phyloP scores from a whole-genome alignment of 2,329 filamentous ascomycete species.

The Neonectria sp. region DNA sequence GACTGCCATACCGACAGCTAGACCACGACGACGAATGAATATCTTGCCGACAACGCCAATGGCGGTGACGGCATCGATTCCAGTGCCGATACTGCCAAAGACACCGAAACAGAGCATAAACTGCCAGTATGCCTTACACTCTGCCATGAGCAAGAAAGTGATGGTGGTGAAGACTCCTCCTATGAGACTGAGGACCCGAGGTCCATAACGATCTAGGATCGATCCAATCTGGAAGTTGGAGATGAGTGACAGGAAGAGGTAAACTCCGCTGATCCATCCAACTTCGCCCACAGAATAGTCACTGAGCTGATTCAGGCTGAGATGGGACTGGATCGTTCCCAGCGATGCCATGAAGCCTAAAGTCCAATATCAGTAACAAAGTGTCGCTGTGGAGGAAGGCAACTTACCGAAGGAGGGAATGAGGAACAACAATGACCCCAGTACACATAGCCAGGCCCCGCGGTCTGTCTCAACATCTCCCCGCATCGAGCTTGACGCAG shows the following conservation, averaged over 20 bases:
- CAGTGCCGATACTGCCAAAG: constrained; percentile 57
- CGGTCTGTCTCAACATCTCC: constrained; percentile 27
- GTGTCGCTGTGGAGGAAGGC: neutral
- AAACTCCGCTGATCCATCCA: constrained; percentile 63
- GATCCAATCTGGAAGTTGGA: constrained; percentile 62
- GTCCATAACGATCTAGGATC: constrained; percentile 62
- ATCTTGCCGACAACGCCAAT: constrained; percentile 49
- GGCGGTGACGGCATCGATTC: constrained; percentile 52
- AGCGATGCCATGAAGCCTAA: constrained; percentile 61
- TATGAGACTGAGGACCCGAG: constrained; percentile 53
- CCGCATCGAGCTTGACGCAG: neutral
- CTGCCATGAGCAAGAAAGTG: constrained; percentile 59
- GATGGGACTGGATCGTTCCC: constrained; percentile 62
- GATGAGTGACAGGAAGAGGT: constrained; percentile 60
- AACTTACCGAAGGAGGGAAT: constrained; percentile 25
- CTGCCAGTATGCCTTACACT: constrained; percentile 63
- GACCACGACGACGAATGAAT: constrained; percentile 29
- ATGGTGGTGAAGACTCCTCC: constrained; percentile 53
- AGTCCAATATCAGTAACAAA: neutral
- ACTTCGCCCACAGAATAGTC: constrained; percentile 58
- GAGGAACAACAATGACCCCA: constrained; percentile 34
- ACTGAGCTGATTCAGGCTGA: constrained; percentile 58
- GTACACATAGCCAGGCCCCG: constrained; percentile 33
- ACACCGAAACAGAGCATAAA: constrained; percentile 61
- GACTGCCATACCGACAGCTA: constrained; percentile 35